A percentile compares a stretch with the other conserved stretches of the same genome.
Evolutionary conservation across 2,329 filamentous ascomycete species (phyloP).

Genomic region (Aspergillus pseudoviridinutans): DNA sequence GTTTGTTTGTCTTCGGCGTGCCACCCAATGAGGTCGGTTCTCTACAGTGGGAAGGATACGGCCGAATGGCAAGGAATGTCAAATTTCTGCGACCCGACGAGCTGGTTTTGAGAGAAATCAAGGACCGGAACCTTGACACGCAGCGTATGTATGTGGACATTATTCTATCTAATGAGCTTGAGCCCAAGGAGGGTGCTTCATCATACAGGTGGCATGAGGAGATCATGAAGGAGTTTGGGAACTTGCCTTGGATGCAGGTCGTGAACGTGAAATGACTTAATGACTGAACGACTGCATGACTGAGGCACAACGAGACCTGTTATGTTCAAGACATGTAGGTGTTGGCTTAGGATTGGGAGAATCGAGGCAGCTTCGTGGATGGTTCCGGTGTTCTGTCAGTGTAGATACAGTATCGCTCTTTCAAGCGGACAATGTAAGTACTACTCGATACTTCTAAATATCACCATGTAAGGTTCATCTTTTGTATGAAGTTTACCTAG

Average conservation of each 20-base stretch:
- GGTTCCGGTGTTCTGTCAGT: neutral
- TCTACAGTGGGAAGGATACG: conserved; percentile 36
- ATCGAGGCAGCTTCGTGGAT: no score
- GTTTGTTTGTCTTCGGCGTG: conserved; percentile 48
- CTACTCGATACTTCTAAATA: neutral
- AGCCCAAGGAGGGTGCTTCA: conserved; percentile 45
- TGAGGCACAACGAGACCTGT: neutral
- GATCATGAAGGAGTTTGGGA: conserved; percentile 6
- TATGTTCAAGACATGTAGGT: neutral
- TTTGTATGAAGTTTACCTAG: neutral
- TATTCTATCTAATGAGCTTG: conserved; percentile 60
- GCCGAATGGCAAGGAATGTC: conserved; percentile 28
- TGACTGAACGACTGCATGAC: neutral
- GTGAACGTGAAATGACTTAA: neutral
- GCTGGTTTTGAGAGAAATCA: conserved; percentile 55
- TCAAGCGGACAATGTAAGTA: neutral
- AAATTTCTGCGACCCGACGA: conserved; percentile 57
- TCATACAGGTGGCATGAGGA: neutral
- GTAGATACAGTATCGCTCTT: neutral
- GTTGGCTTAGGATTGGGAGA: neutral
- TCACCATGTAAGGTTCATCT: neutral
- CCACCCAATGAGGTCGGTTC: conserved; percentile 51
- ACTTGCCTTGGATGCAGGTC: neutral
- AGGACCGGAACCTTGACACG: conserved; percentile 51
- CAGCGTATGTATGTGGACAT: conserved; percentile 54